These are phyloP conservation scores for Filobasidium wieringae DNA, from an alignment of 768 basidiomycete species.

Conservation along the genomic window DNA sequence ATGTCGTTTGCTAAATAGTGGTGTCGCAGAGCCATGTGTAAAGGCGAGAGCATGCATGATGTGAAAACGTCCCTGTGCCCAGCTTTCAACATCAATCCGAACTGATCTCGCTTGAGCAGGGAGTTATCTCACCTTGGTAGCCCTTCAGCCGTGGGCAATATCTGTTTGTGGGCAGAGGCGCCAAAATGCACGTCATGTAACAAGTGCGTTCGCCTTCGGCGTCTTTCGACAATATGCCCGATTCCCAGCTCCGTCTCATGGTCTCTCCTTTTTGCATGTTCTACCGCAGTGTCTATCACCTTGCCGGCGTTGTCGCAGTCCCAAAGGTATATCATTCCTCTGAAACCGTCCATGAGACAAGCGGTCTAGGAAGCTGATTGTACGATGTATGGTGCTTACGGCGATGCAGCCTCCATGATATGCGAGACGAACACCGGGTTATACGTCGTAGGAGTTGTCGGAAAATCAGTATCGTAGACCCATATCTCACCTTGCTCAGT, in stretches of 20 bases:
- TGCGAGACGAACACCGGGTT: conserved; percentile 13
- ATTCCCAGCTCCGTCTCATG: not conserved
- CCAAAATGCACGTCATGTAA: conserved; percentile 10
- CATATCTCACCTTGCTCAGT: conserved; percentile 15
- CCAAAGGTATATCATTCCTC: conserved; percentile 14
- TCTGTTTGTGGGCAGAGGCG: conserved; percentile 6
- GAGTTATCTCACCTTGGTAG: conserved; percentile 10
- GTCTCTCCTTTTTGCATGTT: conserved; percentile 11
- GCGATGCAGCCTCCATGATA: conserved; percentile 6
- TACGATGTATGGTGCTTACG: not conserved
- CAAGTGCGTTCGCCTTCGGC: not conserved
- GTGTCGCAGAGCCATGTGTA: conserved; percentile 12
- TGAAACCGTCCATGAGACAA: too few species aligned
- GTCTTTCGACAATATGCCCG: not conserved
- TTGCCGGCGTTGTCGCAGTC: conserved; percentile 15
- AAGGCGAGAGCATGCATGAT: conserved; percentile 6
- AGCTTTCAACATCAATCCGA: not conserved
- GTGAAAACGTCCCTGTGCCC: conserved; percentile 16
- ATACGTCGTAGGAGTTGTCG: conserved; percentile 13
- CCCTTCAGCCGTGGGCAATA: conserved; percentile 2
- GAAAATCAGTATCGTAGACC: conserved; percentile 17
- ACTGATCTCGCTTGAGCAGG: not conserved
- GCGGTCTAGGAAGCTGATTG: not conserved
- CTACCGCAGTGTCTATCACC: conserved; percentile 7
- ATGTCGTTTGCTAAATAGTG: conserved; percentile 5